Evolutionary conservation across 139 green algal species (phyloP).

Genomic region (Asterochloris sp.): DNA sequence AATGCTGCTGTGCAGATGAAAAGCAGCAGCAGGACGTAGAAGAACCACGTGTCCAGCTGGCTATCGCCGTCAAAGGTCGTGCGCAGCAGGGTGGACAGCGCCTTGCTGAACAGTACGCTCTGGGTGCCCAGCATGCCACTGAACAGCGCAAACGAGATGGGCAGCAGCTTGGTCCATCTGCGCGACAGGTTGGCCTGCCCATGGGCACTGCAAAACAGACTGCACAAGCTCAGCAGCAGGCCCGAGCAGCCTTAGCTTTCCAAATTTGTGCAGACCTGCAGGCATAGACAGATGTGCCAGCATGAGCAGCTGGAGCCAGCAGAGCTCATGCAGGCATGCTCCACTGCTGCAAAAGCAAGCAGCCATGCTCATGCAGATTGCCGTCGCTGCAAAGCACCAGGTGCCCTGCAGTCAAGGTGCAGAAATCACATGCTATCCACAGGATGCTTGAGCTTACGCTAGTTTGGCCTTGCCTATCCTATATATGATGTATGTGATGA

Average conservation of each 20-base stretch:
- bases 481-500: slow-evolving; percentile 50
- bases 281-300: neutral
- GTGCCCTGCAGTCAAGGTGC: neutral
- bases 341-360: neutral
- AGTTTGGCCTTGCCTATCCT: slow-evolving; percentile 33
- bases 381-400: neutral
- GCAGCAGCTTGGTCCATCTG: slow-evolving; percentile 40
- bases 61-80: slow-evolving; percentile 61
- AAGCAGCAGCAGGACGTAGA: slow-evolving; percentile 59
- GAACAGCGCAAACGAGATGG: slow-evolving; percentile 74
- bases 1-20: slow-evolving; percentile 73
- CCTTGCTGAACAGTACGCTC: slow-evolving; percentile 82
- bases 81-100: slow-evolving; percentile 75
- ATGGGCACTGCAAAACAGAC: neutral
- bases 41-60: slow-evolving; percentile 81
- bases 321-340: too few relatives aligned
- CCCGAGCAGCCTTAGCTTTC: neutral
- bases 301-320: neutral
- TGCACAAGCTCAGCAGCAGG: neutral
- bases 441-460: slow-evolving; percentile 1
- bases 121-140: slow-evolving; percentile 79
- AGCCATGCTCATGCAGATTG: neutral
- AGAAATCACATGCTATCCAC: neutral
- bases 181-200: slow-evolving; percentile 3
- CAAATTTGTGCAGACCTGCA: neutral